phyloP scores from a whole-genome alignment of 441 rosid species.

The Gossypium aridum region DNA sequence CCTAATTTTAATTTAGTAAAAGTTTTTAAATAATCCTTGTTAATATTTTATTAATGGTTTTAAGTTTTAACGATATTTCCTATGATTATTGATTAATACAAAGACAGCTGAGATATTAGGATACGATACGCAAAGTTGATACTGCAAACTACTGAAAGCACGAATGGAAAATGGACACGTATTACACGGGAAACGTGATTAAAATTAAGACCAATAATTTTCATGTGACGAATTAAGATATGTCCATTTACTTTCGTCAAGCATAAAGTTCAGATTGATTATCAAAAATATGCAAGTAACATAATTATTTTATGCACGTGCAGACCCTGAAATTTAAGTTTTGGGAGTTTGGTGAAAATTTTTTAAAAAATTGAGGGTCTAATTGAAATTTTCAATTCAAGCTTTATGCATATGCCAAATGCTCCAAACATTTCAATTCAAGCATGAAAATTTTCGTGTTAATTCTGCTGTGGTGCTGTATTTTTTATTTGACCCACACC shows the following conservation, averaged over 20 bases:
- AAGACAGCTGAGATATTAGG: neutral
- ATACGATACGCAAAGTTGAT: neutral
- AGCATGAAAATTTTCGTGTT: conserved; percentile 18
- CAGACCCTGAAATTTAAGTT: too few relatives aligned
- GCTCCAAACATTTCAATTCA: conserved; percentile 22
- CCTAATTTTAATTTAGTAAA: too few relatives aligned
- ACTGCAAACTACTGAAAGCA: too few relatives aligned
- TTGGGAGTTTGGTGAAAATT: too few relatives aligned
- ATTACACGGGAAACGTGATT: neutral
- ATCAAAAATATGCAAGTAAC: too few relatives aligned
- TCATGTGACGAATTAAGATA: neutral
- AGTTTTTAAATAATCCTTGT: neutral
- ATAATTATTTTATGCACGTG: too few relatives aligned
- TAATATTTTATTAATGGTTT: neutral
- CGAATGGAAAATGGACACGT: neutral
- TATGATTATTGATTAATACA: neutral
- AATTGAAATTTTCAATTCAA: too few relatives aligned
- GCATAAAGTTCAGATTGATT: neutral
- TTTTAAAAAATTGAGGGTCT: too few relatives aligned
- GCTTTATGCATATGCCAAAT: conserved; percentile 9
- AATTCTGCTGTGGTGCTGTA: conserved; percentile 24
- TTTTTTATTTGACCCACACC: conserved; percentile 16
- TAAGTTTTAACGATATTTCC: neutral
- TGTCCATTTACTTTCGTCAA: neutral
- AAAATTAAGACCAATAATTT: neutral